These are phyloP conservation scores for Tribonema minus DNA, from an alignment of 108 stramenopile species.

Conservation along the genomic window DNA sequence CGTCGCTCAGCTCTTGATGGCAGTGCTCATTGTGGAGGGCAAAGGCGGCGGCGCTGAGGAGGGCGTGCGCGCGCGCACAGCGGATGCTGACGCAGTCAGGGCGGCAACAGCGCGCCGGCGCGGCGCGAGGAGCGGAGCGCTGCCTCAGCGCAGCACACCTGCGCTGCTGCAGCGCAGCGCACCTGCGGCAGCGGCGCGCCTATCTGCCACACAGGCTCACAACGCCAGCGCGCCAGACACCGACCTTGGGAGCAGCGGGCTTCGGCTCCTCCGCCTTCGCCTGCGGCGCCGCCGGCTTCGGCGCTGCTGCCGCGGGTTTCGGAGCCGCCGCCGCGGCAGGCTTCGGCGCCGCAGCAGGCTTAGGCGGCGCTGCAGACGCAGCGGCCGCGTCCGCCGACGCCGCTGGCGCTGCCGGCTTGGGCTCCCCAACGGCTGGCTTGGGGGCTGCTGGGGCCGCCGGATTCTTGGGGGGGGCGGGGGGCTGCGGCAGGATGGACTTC, in stretches of 20 bases:
- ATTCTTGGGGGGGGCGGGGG: neutral
- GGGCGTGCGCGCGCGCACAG: too few species aligned
- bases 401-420: neutral
- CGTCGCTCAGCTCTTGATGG: too few species aligned
- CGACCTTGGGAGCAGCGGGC: too few species aligned
- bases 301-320: neutral
- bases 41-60: too few species aligned
- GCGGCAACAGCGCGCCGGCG: too few species aligned
- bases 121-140: too few species aligned
- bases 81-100: too few species aligned
- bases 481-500: constrained; percentile 14
- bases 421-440: neutral
- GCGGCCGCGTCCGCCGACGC: neutral
- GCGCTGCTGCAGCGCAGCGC: too few species aligned
- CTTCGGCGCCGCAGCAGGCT: constrained; percentile 9
- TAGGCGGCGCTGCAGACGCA: neutral
- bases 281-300: neutral
- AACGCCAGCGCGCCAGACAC: too few species aligned
- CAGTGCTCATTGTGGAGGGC: too few species aligned
- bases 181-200: neutral
- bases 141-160: too few species aligned
- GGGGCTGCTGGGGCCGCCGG: too few species aligned
- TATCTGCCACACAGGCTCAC: neutral
- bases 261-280: neutral
- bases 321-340: neutral